Evolutionary conservation across 2,329 filamentous ascomycete genomes (phyloP), one percentile per base, ranked within the genome.

Genomic region (Neofusicoccum umdonicola): DNA sequence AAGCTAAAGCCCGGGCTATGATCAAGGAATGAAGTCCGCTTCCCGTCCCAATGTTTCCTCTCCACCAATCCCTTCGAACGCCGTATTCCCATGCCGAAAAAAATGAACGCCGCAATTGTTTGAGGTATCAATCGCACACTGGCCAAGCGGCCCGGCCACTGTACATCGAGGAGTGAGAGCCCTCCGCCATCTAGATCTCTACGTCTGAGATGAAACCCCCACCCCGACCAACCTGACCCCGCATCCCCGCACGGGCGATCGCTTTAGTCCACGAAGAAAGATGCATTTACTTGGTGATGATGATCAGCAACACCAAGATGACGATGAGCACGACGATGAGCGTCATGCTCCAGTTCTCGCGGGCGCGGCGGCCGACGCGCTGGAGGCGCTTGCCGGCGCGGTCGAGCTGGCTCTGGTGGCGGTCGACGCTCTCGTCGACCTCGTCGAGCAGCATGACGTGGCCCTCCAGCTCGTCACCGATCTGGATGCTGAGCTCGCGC

Each of bases 381-480:
- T 89, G 88, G 67, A 99, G 80, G 69, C 89, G 84, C 69, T 85
- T 86, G 70, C 87, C 85, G 37, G 94, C 95, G 9, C 91, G 83
- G 69, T 93, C 87, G 60, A 99, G 82, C 57, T 91, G 87, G 31
- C 82, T 83, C 75, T 90, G 86, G 79, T 98, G 93, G 65, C 93
- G 82, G 75, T 97, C 93, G 7, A 93, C 90, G 19, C 89, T 85
- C 50, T 85, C 85, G 73, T 98, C 95, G 50, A 96, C 88, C 71
- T 97, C 94, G 75, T 97, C 94, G 35, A 99, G 83, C 82, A 99
- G 83, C 70, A 90, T 84, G 42, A 96, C 90, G 72, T 99, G 95
- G 70, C 88, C 90, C 71, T 98, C 95, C 41, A 99, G 84, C 82
- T 99, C 95, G 76, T 97, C 91, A 35, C 95, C 94, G 72, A 99